These are phyloP conservation scores for Candida schatavii DNA, from an alignment of 805 yeast species.

Conservation along the genomic window DNA sequence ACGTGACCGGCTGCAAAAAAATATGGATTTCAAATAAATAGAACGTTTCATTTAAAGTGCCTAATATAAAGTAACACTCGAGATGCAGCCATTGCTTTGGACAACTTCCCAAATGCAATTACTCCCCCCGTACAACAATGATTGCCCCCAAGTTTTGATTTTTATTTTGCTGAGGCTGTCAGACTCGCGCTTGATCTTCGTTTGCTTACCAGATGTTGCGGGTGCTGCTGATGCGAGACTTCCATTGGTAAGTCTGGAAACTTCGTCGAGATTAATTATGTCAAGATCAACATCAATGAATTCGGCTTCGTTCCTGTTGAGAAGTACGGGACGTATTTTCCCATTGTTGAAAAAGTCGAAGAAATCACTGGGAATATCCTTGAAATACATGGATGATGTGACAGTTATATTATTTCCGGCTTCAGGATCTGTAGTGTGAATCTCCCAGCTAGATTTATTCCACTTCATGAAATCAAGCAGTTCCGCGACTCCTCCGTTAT, in stretches of 20 bases:
- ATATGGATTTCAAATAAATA: no score
- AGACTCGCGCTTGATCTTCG: no score
- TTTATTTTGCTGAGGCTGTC: slow-evolving; percentile 10
- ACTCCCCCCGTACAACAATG: slow-evolving; percentile 37
- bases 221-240: slow-evolving; percentile 7
- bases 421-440: slow-evolving; percentile 13
- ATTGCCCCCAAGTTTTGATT: slow-evolving; percentile 41
- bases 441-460: slow-evolving; percentile 47
- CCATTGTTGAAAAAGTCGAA: slow-evolving; percentile 12
- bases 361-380: slow-evolving; percentile 24
- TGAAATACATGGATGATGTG: slow-evolving; percentile 30
- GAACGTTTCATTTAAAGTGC: background rate
- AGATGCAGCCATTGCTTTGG: slow-evolving; percentile 32
- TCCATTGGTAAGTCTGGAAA: background rate
- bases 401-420: slow-evolving; percentile 9
- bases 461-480: slow-evolving; percentile 54
- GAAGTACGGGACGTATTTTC: slow-evolving; percentile 29
- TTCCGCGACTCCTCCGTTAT: slow-evolving; percentile 50
- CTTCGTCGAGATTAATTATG: slow-evolving; percentile 23
- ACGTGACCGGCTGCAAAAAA: no score
- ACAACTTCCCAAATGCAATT: slow-evolving; percentile 44
- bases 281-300: slow-evolving; percentile 36
- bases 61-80: slow-evolving; percentile 36
- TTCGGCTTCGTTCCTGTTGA: slow-evolving; percentile 40
- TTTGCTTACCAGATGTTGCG: background rate